Evolutionary conservation across 257 asterid genomes (phyloP), one percentile per base, ranked within the genome.

Genomic region (Cruciata laevipes): DNA sequence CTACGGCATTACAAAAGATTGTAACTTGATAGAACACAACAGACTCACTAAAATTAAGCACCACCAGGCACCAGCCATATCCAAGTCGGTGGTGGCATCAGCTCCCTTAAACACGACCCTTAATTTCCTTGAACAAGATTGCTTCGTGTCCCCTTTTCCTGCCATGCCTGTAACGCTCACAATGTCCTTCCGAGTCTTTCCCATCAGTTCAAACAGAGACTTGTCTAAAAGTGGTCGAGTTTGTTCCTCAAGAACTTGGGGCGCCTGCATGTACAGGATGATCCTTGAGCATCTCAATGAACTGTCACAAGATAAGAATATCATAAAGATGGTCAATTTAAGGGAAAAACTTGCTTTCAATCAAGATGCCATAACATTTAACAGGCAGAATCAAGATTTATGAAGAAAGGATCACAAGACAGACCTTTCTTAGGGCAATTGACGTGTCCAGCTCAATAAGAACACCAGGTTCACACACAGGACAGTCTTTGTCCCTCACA

Each of bases 391-490:
- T n/a, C 24, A 58, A 51, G 59, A 18, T 68, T 21, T 24, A 59
- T 78, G 52, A 73, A 40, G 32, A 70, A 71, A 69, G 66, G 51
- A 66, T 70, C 73, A 25, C 44, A 49, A 68, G 65, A 71, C 21
- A 5, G 52, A 88, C 99, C 96, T 94, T 87, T 81, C 76, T 85
- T 63, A 94, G 77, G 25, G 91, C 84, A 67, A 88, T 66, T 60
- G 95, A 84, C 77, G 82, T 78, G 27, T 94, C 97, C 75, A 94
- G 66, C 85, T 90, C 97, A 72, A 88, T 77, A 31, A 85, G 99
- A 75, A 94, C 75, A n/a, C 99, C 99, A 51, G 99, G 99, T 73
- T 97, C 96, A 78, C 99, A 94, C 71, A 87, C 95, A 25, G 91
- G 90, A 74, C 99, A 94, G 30, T 94, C 96, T 24, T 75, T 75